A percentile compares a stretch with the other conserved stretches of the same genome.
These are phyloP conservation scores for Ophiorrhiza pumila DNA, from an alignment of 257 asterid species.

Conservation along the genomic window DNA sequence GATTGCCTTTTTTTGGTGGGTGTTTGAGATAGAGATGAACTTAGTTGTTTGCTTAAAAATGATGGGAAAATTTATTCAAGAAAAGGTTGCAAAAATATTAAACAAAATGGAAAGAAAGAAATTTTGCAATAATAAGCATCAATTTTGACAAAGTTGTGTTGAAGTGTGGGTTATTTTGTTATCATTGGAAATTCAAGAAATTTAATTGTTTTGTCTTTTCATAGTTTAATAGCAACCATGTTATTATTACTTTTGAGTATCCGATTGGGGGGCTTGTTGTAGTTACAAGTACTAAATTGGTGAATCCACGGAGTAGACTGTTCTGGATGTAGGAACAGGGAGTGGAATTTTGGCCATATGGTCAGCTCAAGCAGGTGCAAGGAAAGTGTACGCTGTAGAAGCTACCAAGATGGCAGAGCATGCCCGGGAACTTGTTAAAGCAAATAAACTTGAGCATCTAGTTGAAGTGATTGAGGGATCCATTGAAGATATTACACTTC, in stretches of 20 bases:
- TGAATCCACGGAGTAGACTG: conserved; percentile 51
- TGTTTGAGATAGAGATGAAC: neutral
- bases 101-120: neutral
- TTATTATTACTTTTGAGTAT: neutral
- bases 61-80: neutral
- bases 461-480: conserved; percentile 93
- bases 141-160: neutral
- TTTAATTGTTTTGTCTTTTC: neutral
- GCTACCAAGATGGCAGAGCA: conserved; percentile 97
- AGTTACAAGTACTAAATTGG: conserved; percentile 34
- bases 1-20: neutral
- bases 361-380: conserved; percentile 99
- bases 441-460: conserved; percentile 64
- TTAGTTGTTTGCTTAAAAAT: neutral
- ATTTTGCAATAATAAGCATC: neutral
- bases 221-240: neutral
- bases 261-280: conserved; percentile 1
- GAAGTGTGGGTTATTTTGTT: neutral
- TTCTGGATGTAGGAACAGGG: conserved; percentile 97
- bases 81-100: neutral
- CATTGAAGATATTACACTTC: conserved; percentile 81
- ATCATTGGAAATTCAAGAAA: neutral
- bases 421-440: conserved; percentile 68
- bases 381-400: conserved; percentile 96
- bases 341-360: conserved; percentile 97